Percentiles rank a stretch among this genome's conserved stretches.
These are phyloP conservation scores for Plasmodium reichenowi DNA, from an alignment of 169 alveolate species.

Conservation along the genomic window DNA sequence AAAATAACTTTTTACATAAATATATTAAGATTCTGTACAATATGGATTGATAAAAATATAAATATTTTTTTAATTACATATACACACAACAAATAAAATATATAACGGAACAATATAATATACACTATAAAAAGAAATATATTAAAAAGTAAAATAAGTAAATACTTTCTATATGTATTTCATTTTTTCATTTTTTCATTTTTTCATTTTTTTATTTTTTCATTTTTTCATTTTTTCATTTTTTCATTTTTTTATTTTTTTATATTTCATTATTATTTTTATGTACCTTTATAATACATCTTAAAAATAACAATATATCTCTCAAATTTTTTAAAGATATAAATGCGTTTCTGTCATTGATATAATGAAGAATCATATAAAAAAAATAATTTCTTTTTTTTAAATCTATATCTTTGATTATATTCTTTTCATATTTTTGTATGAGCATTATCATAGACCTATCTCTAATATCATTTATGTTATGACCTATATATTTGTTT, in stretches of 20 bases:
- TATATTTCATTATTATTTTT: conserved; percentile 2
- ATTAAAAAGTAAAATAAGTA: neutral
- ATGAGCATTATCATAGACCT: conserved; percentile 59
- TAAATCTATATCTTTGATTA: conserved; percentile 55
- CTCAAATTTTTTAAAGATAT: conserved; percentile 39
- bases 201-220: neutral
- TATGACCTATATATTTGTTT: conserved; percentile 49
- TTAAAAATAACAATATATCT: conserved; percentile 28
- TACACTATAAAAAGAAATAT: neutral
- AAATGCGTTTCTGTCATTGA: conserved; percentile 67
- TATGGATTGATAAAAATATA: neutral
- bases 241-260: neutral
- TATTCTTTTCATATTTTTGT: conserved; percentile 60
- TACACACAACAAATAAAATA: neutral
- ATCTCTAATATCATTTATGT: conserved; percentile 61
- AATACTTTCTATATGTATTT: neutral
- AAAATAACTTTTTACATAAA: no score
- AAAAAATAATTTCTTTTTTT: conserved; percentile 60
- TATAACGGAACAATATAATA: neutral
- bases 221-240: neutral
- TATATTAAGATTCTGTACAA: no score
- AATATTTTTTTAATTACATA: neutral
- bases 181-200: neutral
- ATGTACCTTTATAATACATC: conserved; percentile 52
- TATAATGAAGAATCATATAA: conserved; percentile 59